Evolutionary conservation across 1,284 basidiomycete species (phyloP).

Genomic region (Fistulina hepatica): DNA sequence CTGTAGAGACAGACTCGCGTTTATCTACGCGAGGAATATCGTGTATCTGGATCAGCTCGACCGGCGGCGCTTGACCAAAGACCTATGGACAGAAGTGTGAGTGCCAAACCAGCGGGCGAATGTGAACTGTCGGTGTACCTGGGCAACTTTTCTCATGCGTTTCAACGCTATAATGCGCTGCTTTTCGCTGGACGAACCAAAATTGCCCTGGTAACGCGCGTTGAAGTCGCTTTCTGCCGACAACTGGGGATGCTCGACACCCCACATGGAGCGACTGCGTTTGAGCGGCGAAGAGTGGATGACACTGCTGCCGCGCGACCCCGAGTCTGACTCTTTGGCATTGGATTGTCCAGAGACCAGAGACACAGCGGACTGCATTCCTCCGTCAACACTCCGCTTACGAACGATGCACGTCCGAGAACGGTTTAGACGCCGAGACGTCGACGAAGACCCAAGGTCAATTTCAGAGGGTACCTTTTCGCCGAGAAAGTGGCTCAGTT

Average conservation of each 20-base stretch:
- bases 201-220: conserved; percentile 16
- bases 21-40: conserved; percentile 5
- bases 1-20: conserved; percentile 12
- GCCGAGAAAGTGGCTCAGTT: conserved; percentile 30
- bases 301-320: too few relatives aligned
- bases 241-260: conserved; percentile 4
- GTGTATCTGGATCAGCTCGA: conserved; percentile 19
- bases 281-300: too few relatives aligned
- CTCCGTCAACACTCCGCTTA: not conserved
- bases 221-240: conserved; percentile 11
- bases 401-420: not conserved
- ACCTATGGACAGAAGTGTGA: conserved; percentile 22
- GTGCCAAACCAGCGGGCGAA: conserved; percentile 1
- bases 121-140: conserved; percentile 23
- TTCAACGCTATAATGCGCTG: conserved; percentile 30
- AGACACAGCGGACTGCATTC: not conserved
- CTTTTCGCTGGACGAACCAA: conserved; percentile 18
- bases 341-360: conserved; percentile 9
- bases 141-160: conserved; percentile 37
- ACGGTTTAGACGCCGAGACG: not conserved
- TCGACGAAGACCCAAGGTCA: too few relatives aligned
- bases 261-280: conserved; percentile 15
- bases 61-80: conserved; percentile 33
- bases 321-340: not conserved
- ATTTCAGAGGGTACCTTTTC: conserved; percentile 30